These are phyloP conservation scores for Tuber calosporum DNA, from an alignment of 495 filamentous ascomycete genomes.

Conservation along the genomic window DNA sequence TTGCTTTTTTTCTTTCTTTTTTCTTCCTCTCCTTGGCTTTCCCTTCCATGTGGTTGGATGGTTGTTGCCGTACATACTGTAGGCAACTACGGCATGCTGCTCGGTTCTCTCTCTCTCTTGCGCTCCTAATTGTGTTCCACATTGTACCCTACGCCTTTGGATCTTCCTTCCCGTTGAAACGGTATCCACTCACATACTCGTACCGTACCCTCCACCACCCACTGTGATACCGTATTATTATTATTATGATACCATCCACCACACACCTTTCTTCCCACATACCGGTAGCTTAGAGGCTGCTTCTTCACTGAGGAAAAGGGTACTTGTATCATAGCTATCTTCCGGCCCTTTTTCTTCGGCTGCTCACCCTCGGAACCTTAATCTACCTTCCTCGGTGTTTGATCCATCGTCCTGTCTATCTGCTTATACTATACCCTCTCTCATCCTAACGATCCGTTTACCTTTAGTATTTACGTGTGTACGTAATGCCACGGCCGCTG, in stretches of 20 bases:
- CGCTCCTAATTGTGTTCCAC: not conserved
- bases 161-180: not conserved
- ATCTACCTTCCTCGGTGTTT: not conserved
- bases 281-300: not conserved
- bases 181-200: not conserved
- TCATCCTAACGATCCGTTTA: not conserved
- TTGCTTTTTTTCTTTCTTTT: not conserved
- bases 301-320: not conserved
- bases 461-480: constrained; percentile 13
- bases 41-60: not conserved
- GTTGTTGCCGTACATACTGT: not conserved
- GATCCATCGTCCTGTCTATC: constrained; percentile 3
- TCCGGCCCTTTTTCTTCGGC: constrained; percentile 33
- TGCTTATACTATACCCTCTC: not conserved
- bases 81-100: too few species aligned
- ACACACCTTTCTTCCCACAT: not conserved
- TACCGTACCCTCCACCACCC: not conserved
- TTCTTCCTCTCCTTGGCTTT: not conserved
- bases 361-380: constrained; percentile 18
- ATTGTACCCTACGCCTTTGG: not conserved
- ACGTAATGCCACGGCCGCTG: constrained; percentile 36
- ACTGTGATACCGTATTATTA: too few species aligned
- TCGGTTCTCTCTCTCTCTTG: not conserved
- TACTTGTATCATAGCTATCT: constrained; percentile 6
- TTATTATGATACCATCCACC: not conserved